Percentiles rank a stretch among this genome's conserved stretches.
Conservation (phyloP, 1,139 yeast genomes). For the Debaryomyces udenii region DNA sequence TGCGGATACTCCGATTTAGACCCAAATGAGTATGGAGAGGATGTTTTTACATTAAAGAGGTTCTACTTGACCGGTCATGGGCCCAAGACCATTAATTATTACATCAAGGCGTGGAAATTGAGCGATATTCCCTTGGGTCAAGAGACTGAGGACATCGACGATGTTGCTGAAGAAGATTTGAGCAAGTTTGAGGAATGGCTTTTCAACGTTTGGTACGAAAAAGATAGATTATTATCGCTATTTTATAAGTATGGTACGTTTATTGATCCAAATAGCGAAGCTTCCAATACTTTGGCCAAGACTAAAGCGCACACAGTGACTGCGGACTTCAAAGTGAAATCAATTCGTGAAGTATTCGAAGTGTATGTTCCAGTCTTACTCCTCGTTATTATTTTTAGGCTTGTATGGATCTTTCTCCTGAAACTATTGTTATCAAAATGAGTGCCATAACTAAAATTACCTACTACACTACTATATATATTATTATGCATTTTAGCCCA, state of each 20-base stretch:
- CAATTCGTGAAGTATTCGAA: conserved; percentile 22
- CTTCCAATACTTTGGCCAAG: conserved; percentile 14
- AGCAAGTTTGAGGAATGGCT: conserved; percentile 74
- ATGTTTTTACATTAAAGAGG: conserved; percentile 63
- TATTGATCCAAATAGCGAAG: conserved; percentile 25
- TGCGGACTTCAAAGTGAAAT: conserved; percentile 34
- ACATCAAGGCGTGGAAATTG: conserved; percentile 60
- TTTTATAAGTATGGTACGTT: conserved; percentile 65
- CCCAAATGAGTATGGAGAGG: conserved; percentile 74
- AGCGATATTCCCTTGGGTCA: conserved; percentile 69
- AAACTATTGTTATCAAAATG: not conserved
- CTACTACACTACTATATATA: not conserved
- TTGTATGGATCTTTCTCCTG: conserved; percentile 11
- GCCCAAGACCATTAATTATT: conserved; percentile 66
- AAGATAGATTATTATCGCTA: conserved; percentile 66
- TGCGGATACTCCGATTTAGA: conserved; percentile 76
- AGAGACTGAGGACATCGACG: conserved; percentile 46
- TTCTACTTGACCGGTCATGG: conserved; percentile 71
- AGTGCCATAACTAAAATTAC: too few relatives aligned
- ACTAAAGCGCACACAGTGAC: conserved; percentile 24
- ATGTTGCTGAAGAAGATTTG: conserved; percentile 45
- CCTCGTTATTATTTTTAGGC: conserved; percentile 16
- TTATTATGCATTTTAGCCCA: not conserved
- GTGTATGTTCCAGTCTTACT: conserved; percentile 23
- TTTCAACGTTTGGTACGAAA: conserved; percentile 71